Conservation (phyloP, 768 basidiomycete species). For the Baorangia bicolor region DNA sequence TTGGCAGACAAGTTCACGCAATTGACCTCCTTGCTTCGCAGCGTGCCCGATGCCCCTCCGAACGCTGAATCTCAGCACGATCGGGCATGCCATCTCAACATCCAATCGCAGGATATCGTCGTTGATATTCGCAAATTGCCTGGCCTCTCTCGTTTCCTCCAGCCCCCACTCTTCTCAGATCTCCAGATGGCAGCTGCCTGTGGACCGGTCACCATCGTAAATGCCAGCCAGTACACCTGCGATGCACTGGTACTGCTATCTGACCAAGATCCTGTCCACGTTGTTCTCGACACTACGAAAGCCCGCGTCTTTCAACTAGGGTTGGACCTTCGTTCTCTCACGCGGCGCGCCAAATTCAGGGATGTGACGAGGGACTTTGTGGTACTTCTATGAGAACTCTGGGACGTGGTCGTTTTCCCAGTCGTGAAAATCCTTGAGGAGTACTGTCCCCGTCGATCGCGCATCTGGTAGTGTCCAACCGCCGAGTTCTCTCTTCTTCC, state of each 20-base stretch:
- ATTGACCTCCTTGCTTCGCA: not conserved
- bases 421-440: constrained; percentile 1
- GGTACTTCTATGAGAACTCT: constrained; percentile 12
- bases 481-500: constrained; percentile 2
- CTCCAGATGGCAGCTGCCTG: constrained; percentile 15
- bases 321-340: not conserved
- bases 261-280: not conserved
- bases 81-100: not conserved
- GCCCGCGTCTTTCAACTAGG: not conserved
- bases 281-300: not conserved
- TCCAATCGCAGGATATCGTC: constrained; percentile 4
- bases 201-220: constrained; percentile 35
- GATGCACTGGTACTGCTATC: constrained; percentile 34
- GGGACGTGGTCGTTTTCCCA: constrained; percentile 17
- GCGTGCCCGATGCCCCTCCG: not conserved
- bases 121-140: constrained; percentile 14
- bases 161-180: constrained; percentile 13
- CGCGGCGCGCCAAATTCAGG: not conserved
- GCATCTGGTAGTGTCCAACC: constrained; percentile 15
- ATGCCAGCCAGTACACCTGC: constrained; percentile 26
- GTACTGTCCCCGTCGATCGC: not conserved
- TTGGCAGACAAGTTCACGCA: not conserved
- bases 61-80: not conserved
- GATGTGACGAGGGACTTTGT: not conserved
- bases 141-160: constrained; percentile 28